Conservation (phyloP, 225 moss, liverwort and hornwort genomes). For the Ulota crispa region DNA sequence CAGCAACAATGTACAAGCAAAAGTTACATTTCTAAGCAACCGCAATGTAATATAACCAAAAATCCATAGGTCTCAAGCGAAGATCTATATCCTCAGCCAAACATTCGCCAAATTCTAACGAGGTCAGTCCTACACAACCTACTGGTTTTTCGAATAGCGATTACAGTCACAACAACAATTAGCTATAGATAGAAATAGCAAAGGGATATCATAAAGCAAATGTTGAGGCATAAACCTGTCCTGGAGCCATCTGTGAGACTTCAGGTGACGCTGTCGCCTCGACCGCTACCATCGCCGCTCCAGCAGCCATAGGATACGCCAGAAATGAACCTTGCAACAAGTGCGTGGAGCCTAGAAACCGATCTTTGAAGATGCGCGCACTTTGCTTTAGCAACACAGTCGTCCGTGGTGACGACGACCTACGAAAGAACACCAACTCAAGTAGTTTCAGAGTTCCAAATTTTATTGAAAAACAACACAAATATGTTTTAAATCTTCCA, state of each 20-base stretch:
- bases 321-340: constrained; percentile 33
- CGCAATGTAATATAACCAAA: neutral
- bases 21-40: neutral
- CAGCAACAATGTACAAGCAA: constrained; percentile 15
- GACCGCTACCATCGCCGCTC: constrained; percentile 38
- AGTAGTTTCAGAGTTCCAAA: too few relatives aligned
- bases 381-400: constrained; percentile 36
- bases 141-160: neutral
- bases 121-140: constrained; percentile 4
- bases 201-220: neutral
- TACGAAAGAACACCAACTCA: constrained; percentile 26
- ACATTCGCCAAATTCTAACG: constrained; percentile 9
- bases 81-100: constrained; percentile 12
- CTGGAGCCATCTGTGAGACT: constrained; percentile 47
- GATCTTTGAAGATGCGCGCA: constrained; percentile 36
- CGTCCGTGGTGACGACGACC: constrained; percentile 31
- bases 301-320: constrained; percentile 44
- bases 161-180: neutral
- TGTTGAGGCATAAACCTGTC: constrained; percentile 30
- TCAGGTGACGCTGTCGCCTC: constrained; percentile 43
- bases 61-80: constrained; percentile 17
- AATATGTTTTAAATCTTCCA: too few relatives aligned
- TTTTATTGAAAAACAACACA: too few relatives aligned
- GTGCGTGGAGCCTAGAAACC: constrained; percentile 34
- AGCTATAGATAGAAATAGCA: neutral